Percentiles rank a stretch among this genome's conserved stretches.
phyloP scores from a whole-genome alignment of 31 red algal species.

The Porphyra umbilicalis region DNA sequence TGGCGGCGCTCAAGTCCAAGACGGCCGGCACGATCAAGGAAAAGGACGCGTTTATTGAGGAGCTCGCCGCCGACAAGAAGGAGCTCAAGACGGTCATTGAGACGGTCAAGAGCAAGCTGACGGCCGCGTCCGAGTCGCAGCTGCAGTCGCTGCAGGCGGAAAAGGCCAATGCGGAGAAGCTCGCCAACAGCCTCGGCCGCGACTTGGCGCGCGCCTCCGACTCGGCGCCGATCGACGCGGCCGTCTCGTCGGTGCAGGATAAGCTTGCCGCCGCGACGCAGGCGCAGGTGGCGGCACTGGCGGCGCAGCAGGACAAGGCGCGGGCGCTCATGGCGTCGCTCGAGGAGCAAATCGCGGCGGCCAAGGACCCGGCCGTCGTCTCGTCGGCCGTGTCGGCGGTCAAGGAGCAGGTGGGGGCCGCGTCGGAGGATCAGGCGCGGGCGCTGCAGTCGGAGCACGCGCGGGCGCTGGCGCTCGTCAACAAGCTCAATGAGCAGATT shows the following conservation, averaged over 20 bases:
- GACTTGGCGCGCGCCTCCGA: not conserved
- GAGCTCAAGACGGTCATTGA: not conserved
- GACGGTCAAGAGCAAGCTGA: not conserved
- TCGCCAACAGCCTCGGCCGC: not conserved
- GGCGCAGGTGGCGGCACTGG: not conserved
- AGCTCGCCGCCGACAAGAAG: not conserved
- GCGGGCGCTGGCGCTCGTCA: not conserved
- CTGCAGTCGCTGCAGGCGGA: not conserved
- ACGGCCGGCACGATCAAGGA: not conserved
- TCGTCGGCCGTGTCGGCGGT: not conserved
- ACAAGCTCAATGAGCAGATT: not conserved
- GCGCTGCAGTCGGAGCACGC: not conserved
- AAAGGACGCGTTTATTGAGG: not conserved
- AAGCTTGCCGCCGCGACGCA: not conserved
- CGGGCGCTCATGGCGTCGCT: not conserved
- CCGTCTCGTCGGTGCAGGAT: not conserved
- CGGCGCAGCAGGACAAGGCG: not conserved
- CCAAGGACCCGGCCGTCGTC: not conserved
- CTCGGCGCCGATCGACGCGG: not conserved
- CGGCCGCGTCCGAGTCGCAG: not conserved
- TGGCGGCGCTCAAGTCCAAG: not conserved
- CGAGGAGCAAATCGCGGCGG: not conserved
- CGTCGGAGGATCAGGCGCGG: not conserved
- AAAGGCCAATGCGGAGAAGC: not conserved
- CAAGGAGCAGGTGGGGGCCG: not conserved